Evolutionary conservation across 1,139 yeast genomes (phyloP), one percentile per base, ranked within the genome.

Genomic region (Suhomyces kunorum): DNA sequence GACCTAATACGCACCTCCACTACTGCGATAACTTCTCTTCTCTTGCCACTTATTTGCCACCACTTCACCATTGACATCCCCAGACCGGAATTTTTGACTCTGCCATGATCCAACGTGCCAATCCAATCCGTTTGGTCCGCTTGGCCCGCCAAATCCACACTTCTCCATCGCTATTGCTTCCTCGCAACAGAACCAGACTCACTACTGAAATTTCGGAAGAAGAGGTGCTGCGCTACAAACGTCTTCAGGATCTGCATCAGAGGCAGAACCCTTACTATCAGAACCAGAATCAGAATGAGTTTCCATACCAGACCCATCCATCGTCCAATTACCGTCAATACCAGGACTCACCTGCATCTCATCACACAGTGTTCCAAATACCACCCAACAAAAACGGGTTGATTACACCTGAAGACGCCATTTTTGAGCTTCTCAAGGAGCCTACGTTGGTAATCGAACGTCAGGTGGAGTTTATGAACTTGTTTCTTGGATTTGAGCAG

Each of bases 361-460:
- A 53, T 45, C 61, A 59, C 36, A 56, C 66, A 7, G 68, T 61
- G 8, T 68, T 66, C 42, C 53, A 53, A 22, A 50, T 58, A 5
- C 72, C 73, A 39, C 72, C 69, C 29, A 68, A 71, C 53, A 63
- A 66, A 13, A 71, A 70, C 40, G 81, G 81, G 2, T 49, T 76
- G 15, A 69, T 81, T 16, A 73, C 78, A 5, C 70, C 68, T 1
- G 61, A 72, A 14, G 87, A 83, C 54, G 80, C 83, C 0, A 69
- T 83, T 22, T 72, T 74, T 30, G 69, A 71, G 27, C 65, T 87
- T 11, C 62, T 88, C 30, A 71, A 74, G 32, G 88, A 87, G 54
- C 97, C 97, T 0, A 85, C 92, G 4, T 62, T 92, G 25, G 89
- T 90, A 1, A 79, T 92, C 38, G 96, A 90, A 58, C 74, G 98